Conservation (phyloP, 164 flowering plant genomes). For the Nymphaea thermarum region DNA sequence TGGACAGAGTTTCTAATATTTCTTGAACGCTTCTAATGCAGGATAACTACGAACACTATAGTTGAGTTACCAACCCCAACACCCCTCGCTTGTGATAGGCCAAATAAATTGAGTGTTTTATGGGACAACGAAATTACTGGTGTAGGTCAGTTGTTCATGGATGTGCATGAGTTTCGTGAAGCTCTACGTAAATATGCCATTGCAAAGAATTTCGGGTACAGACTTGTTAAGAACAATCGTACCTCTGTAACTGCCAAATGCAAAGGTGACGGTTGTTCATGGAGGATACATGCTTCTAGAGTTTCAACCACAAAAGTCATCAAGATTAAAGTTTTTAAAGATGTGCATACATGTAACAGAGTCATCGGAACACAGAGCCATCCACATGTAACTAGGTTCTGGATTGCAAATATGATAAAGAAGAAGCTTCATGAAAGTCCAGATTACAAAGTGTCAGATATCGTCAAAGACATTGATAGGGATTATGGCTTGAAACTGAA, state of each 20-base stretch:
- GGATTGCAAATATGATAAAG: constrained; percentile 38
- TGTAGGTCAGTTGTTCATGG: constrained; percentile 59
- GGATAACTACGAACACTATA: constrained; percentile 25
- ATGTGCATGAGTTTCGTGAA: constrained; percentile 57
- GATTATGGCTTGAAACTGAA: constrained; percentile 38
- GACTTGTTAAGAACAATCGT: constrained; percentile 51
- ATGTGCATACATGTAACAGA: constrained; percentile 59
- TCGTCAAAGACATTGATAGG: constrained; percentile 27
- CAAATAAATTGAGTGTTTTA: constrained; percentile 21
- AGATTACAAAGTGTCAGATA: constrained; percentile 32
- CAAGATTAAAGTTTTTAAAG: constrained; percentile 40
- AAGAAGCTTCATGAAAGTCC: constrained; percentile 37
- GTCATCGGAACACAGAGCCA: constrained; percentile 43
- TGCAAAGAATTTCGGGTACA: constrained; percentile 54
- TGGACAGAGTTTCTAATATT: neutral
- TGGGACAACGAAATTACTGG: constrained; percentile 61
- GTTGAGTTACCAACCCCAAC: constrained; percentile 28
- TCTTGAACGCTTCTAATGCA: constrained; percentile 15
- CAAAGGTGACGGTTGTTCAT: constrained; percentile 50
- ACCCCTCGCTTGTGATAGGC: constrained; percentile 15
- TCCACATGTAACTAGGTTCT: constrained; percentile 37
- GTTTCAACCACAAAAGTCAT: constrained; percentile 38
- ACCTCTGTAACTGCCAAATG: constrained; percentile 60
- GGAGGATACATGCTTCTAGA: constrained; percentile 77
- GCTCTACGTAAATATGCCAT: constrained; percentile 65